Evolutionary conservation across 495 filamentous ascomycete genomes (phyloP), one percentile per base, ranked within the genome.

Genomic region (Penicillium atrosanguineum): DNA sequence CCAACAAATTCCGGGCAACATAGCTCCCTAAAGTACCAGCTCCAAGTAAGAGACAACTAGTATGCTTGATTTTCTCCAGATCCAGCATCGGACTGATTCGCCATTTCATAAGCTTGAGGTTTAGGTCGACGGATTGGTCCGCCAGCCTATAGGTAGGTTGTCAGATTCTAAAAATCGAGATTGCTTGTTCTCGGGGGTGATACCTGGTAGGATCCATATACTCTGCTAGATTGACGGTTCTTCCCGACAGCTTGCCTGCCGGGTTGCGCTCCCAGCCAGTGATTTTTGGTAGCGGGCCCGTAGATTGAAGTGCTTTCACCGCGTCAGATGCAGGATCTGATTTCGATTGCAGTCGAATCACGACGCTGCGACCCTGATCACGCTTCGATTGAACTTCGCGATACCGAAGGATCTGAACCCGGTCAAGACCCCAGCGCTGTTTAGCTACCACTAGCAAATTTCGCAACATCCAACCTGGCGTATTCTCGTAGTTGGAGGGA

Each of bases 41-140:
- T 20, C 94, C 94, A n/a, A 98, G 85, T 28, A 98, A 73, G 39
- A 98, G 82, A 63, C 94, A 98, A 59, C 85, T 96, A 7, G 94
- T 93, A 41, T 86, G 79, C 66, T 96, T 97, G 62, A 97, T 89
- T 46, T 80, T 84, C 11, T 95, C 90, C 12, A 98, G 84, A 65
- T 97, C 81, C 20, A 98, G 76, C 41, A 83, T 83, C 7, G 94
- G 94, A 18, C 91, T 89, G 50, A 98, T 89, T 23, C 94, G 85
- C 94, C 94, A 98, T 74, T 96, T 97, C 83, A 98, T 98, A 48
- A 98, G 80, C 71, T 97, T 97, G 53, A 97, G 78, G 62, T 98
- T 98, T 44, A 98, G 83, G 63, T 98, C 94, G 9, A 97, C 94
- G n/a, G 92, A 88, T 68, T 96, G 91, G 57, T 97, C 91, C 20